These are phyloP conservation scores for Chlamydomonas schloesseri DNA, from an alignment of 139 green algal species.

Conservation along the genomic window DNA sequence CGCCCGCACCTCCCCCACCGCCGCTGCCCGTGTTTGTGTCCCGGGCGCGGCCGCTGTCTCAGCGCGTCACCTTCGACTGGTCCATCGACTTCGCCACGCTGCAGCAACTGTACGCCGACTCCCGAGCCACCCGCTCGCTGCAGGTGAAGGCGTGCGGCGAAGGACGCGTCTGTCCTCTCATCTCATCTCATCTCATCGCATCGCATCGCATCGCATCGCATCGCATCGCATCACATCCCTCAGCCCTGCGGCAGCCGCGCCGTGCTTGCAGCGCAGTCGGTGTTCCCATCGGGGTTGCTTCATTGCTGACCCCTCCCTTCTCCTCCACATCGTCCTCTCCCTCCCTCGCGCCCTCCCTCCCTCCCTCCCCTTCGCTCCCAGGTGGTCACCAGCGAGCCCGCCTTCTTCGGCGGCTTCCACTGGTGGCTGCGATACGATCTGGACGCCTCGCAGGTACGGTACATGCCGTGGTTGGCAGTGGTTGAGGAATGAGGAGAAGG, in stretches of 20 bases:
- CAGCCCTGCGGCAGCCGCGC: no score
- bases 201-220: no score
- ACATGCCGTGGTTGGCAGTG: neutral
- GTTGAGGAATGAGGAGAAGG: neutral
- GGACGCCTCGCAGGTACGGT: slow-evolving; percentile 37
- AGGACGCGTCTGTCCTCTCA: no score
- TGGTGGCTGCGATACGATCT: slow-evolving; percentile 47
- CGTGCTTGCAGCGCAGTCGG: no score
- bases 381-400: slow-evolving; percentile 37
- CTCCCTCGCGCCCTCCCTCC: neutral
- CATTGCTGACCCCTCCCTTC: no score
- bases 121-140: slow-evolving; percentile 17
- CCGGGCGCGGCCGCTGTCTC: slow-evolving; percentile 7
- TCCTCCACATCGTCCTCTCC: no score
- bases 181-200: no score
- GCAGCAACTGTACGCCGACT: slow-evolving; percentile 43
- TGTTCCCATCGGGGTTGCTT: no score
- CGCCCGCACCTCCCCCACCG: neutral
- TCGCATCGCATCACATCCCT: no score
- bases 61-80: slow-evolving; percentile 40
- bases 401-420: slow-evolving; percentile 44
- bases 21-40: neutral
- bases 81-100: slow-evolving; percentile 43
- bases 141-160: neutral
- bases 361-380: neutral